These are phyloP conservation scores for Beauveria rudraprayagi DNA, from an alignment of 2,329 filamentous ascomycete species.

Conservation along the genomic window DNA sequence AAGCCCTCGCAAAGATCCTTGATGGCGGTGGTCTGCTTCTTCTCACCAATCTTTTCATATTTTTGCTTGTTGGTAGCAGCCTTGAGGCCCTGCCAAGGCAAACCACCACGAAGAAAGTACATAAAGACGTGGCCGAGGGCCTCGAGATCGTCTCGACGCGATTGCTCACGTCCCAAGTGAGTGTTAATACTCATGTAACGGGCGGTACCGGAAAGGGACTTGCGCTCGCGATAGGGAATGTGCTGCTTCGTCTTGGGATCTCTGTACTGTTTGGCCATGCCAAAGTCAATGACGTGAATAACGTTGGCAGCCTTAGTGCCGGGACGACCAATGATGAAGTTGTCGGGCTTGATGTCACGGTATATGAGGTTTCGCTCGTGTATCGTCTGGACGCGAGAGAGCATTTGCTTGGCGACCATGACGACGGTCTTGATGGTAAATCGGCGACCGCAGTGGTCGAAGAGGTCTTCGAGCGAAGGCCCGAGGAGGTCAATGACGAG, in stretches of 20 bases:
- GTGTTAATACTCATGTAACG: slow-evolving; percentile 99
- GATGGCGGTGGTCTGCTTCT: slow-evolving; percentile 97
- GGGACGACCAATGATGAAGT: slow-evolving; percentile 92
- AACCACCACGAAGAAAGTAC: slow-evolving; percentile 64
- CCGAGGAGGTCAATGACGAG: slow-evolving; percentile 95
- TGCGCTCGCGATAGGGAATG: slow-evolving; percentile 93
- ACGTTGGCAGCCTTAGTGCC: slow-evolving; percentile 93
- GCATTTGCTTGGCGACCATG: slow-evolving; percentile 99
- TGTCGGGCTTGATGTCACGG: slow-evolving; percentile 98
- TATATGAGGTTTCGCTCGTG: slow-evolving; percentile 99
- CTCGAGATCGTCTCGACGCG: slow-evolving; percentile 89
- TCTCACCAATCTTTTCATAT: slow-evolving; percentile 99
- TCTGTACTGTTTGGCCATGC: slow-evolving; percentile 98
- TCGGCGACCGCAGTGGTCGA: slow-evolving; percentile 91
- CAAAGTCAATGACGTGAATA: slow-evolving; percentile 97
- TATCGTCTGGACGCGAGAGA: slow-evolving; percentile 85
- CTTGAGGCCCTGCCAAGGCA: slow-evolving; percentile 67
- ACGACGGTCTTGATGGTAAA: slow-evolving; percentile 97
- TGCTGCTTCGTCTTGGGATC: slow-evolving; percentile 99
- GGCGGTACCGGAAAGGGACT: slow-evolving; percentile 91
- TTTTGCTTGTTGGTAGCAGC: slow-evolving; percentile 85
- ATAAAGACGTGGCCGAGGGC: slow-evolving; percentile 71
- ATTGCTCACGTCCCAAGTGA: slow-evolving; percentile 92
- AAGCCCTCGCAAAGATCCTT: slow-evolving; percentile 96
- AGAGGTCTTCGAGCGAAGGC: slow-evolving; percentile 90